Evolutionary conservation across 176 grass and related monocot genomes (phyloP).

Genomic region (Panicum miliaceum): DNA sequence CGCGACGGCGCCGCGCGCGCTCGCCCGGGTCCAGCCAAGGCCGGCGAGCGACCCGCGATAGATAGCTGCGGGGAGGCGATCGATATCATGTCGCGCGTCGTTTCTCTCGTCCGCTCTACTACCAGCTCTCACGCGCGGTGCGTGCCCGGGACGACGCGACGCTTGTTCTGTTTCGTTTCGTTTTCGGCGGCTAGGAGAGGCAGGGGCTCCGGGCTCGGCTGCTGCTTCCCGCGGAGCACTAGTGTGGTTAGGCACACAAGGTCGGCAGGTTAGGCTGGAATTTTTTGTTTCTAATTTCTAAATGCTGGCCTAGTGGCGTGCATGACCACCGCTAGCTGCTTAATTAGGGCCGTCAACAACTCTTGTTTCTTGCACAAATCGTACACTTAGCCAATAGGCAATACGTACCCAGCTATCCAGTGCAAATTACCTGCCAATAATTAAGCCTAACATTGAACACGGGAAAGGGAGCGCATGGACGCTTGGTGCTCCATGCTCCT

Average conservation of each 20-base stretch:
- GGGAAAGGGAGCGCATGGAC: background rate
- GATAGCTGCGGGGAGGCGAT: too few species aligned
- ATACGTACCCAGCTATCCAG: background rate
- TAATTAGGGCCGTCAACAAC: background rate
- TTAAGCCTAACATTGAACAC: background rate
- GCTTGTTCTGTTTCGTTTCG: background rate
- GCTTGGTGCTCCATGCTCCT: too few species aligned
- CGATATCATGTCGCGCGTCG: background rate
- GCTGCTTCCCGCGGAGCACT: background rate
- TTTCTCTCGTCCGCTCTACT: background rate
- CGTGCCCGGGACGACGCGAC: background rate
- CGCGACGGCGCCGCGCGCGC: slow-evolving; percentile 2
- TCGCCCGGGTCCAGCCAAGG: background rate
- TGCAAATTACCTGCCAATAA: background rate
- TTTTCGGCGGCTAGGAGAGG: background rate
- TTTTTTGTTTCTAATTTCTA: background rate
- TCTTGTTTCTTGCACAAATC: background rate
- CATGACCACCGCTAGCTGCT: background rate
- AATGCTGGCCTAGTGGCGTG: background rate
- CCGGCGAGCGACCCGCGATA: background rate
- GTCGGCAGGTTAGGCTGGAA: slow-evolving; percentile 27
- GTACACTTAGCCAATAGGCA: background rate
- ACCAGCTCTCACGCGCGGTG: background rate
- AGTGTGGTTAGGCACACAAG: background rate
- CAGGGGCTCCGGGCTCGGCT: too few species aligned